A percentile compares a stretch with the other conserved stretches of the same genome.
Evolutionary conservation across 345 rosid species (phyloP).

Genomic region (Ceriops decandra): DNA sequence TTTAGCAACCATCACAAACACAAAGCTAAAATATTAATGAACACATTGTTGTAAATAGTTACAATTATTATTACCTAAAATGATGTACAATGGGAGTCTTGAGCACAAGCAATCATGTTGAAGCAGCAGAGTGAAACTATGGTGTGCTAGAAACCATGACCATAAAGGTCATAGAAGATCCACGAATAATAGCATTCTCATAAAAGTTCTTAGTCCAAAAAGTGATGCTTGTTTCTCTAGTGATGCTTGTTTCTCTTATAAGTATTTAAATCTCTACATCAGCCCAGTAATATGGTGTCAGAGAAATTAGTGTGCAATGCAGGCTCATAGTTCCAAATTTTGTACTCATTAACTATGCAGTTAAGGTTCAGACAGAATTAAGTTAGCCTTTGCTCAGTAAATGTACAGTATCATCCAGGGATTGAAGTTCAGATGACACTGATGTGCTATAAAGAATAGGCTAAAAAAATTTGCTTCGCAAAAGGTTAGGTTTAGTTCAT

Average conservation of each 20-base stretch:
- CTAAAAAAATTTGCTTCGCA: too few relatives aligned
- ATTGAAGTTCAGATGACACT: too few relatives aligned
- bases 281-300: not conserved
- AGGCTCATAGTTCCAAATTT: not conserved
- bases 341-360: not conserved
- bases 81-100: not conserved
- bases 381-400: too few relatives aligned
- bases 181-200: not conserved
- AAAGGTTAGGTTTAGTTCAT: too few relatives aligned
- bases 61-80: not conserved
- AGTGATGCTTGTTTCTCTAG: not conserved
- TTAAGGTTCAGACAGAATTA: too few relatives aligned
- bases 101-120: not conserved
- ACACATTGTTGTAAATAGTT: not conserved
- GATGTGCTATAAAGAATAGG: too few relatives aligned
- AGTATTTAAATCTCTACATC: not conserved
- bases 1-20: not conserved
- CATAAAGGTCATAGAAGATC: not conserved
- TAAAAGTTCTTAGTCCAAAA: not conserved
- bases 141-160: not conserved
- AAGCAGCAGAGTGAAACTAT: not conserved
- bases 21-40: not conserved
- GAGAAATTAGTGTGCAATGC: not conserved
- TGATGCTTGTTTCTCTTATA: not conserved
- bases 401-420: too few relatives aligned